Evolutionary conservation across 2,329 filamentous ascomycete species (phyloP), one percentile per base, ranked within the genome.

Genomic region (Juglanconis sp.): DNA sequence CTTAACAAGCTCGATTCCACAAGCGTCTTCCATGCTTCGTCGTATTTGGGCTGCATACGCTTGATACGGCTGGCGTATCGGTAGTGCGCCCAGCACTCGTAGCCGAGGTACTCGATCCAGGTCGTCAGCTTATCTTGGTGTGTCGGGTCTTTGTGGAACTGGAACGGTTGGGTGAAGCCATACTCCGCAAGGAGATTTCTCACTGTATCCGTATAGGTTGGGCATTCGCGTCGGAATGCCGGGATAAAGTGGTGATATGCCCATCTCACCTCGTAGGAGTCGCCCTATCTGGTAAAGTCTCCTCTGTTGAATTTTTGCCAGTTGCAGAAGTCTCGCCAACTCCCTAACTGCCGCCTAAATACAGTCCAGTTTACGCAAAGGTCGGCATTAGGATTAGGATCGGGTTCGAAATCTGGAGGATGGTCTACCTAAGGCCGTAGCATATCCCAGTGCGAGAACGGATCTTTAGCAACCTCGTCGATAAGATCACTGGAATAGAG

Each of bases 51-150:
- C 62, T 69, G 60, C 10, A 62, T 60, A 4, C 63, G 59, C 54
- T 71, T 61, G 13, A 68, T 53, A 7, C 47, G 24, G 13, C 47
- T 57, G 2, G 52, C 61, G 57, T 68, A 66, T 36, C 47, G 42
- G 51, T 67, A 66, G 42, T 64, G 49, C 35, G 24, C 13, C 13
- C 40, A 53, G 56, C 40, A 67, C 58, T 71, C 65, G 57, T 61
- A 76, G 53, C 63, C 65, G 34, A 76, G 67, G 62, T 72, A 76
- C 63, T 77, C 75, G 55, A 77, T 73, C 74, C 74, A 77, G 7
- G 70, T 74, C 46, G 72, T 69, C 35, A 76, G 54, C 46, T 68
- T 63, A 56, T 74, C 69, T 61, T 77, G 71, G 1, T 65, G 59
- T 52, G 58, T 55, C 3, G 63, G 65, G 56, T 73, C 68, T 49